Conservation (phyloP, 306 rosid species). For the Lathyrus aphaca region DNA sequence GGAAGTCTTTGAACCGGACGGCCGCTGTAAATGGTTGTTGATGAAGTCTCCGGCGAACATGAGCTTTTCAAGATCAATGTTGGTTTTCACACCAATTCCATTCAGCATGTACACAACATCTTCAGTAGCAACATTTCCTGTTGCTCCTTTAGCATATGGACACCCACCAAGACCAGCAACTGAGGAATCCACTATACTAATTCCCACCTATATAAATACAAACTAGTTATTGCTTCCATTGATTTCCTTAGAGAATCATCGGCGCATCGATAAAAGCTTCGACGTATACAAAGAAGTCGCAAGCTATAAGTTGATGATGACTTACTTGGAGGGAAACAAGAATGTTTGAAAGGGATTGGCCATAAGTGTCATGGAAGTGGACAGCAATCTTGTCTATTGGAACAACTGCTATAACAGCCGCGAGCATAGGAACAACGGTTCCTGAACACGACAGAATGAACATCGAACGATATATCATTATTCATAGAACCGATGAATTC, state of each 20-base stretch:
- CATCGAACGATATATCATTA: slow-evolving; percentile 12
- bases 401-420: slow-evolving; percentile 78
- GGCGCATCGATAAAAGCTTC: background rate
- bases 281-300: background rate
- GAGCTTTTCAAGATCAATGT: slow-evolving; percentile 75
- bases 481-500: background rate
- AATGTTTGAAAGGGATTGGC: slow-evolving; percentile 83
- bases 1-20: slow-evolving; percentile 73
- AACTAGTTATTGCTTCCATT: background rate
- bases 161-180: slow-evolving; percentile 47
- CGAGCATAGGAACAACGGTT: slow-evolving; percentile 76
- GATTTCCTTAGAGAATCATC: background rate
- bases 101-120: slow-evolving; percentile 92
- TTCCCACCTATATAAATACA: slow-evolving; percentile 54
- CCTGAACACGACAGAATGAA: slow-evolving; percentile 43
- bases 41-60: slow-evolving; percentile 80
- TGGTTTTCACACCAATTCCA: slow-evolving; percentile 78
- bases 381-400: slow-evolving; percentile 77
- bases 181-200: slow-evolving; percentile 47
- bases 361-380: slow-evolving; percentile 93
- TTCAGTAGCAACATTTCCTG: slow-evolving; percentile 78
- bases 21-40: slow-evolving; percentile 68
- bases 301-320: slow-evolving; percentile 26
- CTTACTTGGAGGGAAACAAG: slow-evolving; percentile 84
- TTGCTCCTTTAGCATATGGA: slow-evolving; percentile 48